Conservation (phyloP, 31 red algal genomes). For the Bonnemaisonia californica region DNA sequence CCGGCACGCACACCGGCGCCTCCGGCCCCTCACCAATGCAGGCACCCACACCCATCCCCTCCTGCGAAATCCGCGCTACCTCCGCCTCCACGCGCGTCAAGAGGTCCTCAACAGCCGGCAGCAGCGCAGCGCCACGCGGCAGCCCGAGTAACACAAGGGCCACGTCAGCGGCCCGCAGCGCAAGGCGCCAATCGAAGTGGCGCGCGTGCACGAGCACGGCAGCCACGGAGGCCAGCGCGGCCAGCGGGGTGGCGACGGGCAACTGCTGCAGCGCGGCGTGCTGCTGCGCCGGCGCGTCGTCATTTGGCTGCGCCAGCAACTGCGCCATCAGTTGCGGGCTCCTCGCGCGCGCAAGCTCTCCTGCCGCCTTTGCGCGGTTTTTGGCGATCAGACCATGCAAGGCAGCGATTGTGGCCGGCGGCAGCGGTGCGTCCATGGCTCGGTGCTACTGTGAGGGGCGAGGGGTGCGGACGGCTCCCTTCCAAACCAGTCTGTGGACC, state of each 20-base stretch:
- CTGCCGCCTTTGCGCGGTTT: no score
- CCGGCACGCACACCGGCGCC: not conserved
- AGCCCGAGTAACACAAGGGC: not conserved
- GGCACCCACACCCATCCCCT: not conserved
- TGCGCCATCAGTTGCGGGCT: no score
- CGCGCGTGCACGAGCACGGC: not conserved
- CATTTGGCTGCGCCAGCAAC: no score
- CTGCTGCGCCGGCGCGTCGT: no score
- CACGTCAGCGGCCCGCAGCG: not conserved
- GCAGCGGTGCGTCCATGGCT: no score
- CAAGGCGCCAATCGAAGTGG: not conserved
- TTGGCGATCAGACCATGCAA: no score
- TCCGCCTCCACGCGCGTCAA: not conserved
- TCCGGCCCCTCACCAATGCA: not conserved
- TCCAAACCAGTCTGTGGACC: no score
- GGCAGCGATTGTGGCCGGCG: no score
- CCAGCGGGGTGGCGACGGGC: not conserved
- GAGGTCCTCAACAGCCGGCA: not conserved
- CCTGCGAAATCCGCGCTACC: slow-evolving; percentile 5
- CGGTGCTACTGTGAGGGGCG: no score
- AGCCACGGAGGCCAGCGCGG: not conserved
- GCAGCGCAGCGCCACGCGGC: not conserved
- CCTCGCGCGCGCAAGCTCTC: no score
- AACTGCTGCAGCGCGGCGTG: not conserved
- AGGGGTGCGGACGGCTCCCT: no score